These are phyloP conservation scores for Suillus spraguei DNA, from an alignment of 768 basidiomycete species.

Conservation along the genomic window DNA sequence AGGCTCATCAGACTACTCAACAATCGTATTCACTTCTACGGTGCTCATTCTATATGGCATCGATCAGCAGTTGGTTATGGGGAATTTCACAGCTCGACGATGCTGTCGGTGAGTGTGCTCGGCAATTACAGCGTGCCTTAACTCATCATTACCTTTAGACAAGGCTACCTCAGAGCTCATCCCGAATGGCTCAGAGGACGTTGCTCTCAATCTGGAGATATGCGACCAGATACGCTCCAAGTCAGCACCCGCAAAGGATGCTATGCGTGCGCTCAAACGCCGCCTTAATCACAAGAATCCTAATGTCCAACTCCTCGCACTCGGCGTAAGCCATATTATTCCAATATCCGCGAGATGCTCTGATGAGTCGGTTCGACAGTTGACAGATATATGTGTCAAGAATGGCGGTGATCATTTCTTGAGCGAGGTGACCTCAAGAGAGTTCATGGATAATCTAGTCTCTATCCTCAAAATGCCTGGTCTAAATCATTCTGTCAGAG, in stretches of 20 bases:
- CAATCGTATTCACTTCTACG: not conserved
- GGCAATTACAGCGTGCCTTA: not conserved
- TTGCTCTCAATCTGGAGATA: constrained; percentile 92
- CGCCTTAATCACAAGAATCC: constrained; percentile 94
- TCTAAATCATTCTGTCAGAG: constrained; percentile 82
- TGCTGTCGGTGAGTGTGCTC: constrained; percentile 64
- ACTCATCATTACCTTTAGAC: constrained; percentile 49
- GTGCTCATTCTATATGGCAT: constrained; percentile 46
- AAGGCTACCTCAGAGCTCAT: constrained; percentile 92
- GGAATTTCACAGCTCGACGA: constrained; percentile 83
- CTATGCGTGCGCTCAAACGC: constrained; percentile 86
- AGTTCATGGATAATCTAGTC: constrained; percentile 93
- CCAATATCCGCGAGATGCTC: not conserved
- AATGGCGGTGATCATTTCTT: constrained; percentile 96
- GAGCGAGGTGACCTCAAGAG: constrained; percentile 78
- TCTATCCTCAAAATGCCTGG: constrained; percentile 81
- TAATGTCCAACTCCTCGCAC: constrained; percentile 88
- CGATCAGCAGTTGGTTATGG: constrained; percentile 73
- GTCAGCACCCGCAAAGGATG: constrained; percentile 79
- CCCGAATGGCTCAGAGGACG: constrained; percentile 84
- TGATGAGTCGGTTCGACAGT: constrained; percentile 41
- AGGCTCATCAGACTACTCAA: not conserved
- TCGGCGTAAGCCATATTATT: constrained; percentile 60
- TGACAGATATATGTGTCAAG: constrained; percentile 93
- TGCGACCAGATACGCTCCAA: constrained; percentile 96